Base-by-base conservation (phyloP, 2,329 filamentous ascomycete genomes). In the Cryphonectria parasitica region DNA sequence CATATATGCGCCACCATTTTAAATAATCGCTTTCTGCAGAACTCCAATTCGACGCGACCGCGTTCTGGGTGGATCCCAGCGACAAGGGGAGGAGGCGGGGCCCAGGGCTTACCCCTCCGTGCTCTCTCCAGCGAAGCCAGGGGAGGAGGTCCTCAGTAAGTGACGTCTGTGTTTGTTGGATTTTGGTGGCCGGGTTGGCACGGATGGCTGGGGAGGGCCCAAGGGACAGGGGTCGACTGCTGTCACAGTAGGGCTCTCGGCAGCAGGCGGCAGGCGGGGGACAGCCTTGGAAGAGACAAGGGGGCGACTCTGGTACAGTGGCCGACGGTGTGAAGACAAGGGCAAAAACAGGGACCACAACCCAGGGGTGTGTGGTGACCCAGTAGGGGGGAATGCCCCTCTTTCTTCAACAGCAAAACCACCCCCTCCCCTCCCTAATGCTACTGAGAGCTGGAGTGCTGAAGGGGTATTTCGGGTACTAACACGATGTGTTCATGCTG, bases 21-120 rank as follows among this genome's bases (percentile, higher is more conserved):
- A 22, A n/a, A 36, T 43, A 64, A 64, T 41, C 22, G 28, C n/a
- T 31, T 64, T 64, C 62, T 64, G 43, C 63, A 34, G 7, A 39
- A 41, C 63, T 52, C 63, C 41, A 19, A 64, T 64, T 64, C 63
- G 63, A 49, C 41, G 43, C 41, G 63, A 64, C 63, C 63, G 63
- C 63, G 41, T 49, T 34, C 63, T 10, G 11, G n/a, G 43, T 54
- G 45, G 64, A 54, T 39, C 64, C 64, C 64, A 65, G 64, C 64
- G 45, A 56, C 64, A n/a, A 49, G 45, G 22, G 22, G 45, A 13
- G 36, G 36, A 11, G 45, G 19, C 2, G 7, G 19, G 63, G 36
- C 15, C 43, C n/a, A 41, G 34, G 64, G 43, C 19, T 31, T 34
- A n/a, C 43, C 22, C 39, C n/a, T 49, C 62, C 22, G 45, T 49